Percentiles rank a stretch among this genome's conserved stretches.
Evolutionary conservation across 331 rosid species (phyloP).

Genomic region (Rhamnella rubrinervis): DNA sequence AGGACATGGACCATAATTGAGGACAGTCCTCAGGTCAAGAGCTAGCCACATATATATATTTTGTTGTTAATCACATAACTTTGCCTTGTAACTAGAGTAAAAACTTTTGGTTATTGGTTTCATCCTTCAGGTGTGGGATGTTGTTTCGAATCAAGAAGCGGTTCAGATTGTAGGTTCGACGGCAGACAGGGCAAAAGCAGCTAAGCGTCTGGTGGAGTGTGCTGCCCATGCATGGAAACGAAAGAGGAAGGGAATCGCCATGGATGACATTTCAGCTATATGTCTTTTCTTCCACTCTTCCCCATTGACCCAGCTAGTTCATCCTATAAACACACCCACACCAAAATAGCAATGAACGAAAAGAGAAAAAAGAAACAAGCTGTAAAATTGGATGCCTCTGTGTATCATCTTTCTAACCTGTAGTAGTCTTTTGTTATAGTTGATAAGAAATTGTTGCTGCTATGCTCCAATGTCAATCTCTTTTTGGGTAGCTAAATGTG

Average conservation of each 20-base stretch:
- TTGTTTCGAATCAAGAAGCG: constrained; percentile 87
- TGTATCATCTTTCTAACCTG: constrained; percentile 14
- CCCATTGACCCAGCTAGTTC: constrained; percentile 31
- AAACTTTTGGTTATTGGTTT: no score
- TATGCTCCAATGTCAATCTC: background rate
- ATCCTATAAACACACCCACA: constrained; percentile 30
- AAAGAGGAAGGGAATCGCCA: constrained; percentile 75
- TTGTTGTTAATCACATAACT: no score
- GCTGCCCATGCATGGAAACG: constrained; percentile 83
- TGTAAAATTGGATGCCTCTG: constrained; percentile 13
- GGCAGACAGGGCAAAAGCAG: constrained; percentile 55
- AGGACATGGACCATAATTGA: no score
- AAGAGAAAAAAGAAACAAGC: background rate
- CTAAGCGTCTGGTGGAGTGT: constrained; percentile 62
- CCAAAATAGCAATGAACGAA: constrained; percentile 14
- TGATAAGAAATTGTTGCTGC: constrained; percentile 1
- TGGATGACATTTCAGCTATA: constrained; percentile 90
- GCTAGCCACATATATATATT: no score
- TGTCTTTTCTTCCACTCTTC: constrained; percentile 82
- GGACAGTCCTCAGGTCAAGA: no score
- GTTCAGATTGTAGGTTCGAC: constrained; percentile 64
- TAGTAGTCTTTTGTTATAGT: constrained; percentile 11
- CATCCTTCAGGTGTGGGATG: constrained; percentile 84
- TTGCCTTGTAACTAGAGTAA: no score
- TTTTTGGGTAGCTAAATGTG: background rate